phyloP scores from a whole-genome alignment of 192 early-diverging fungal genomes.

The Linnemannia exigua region DNA sequence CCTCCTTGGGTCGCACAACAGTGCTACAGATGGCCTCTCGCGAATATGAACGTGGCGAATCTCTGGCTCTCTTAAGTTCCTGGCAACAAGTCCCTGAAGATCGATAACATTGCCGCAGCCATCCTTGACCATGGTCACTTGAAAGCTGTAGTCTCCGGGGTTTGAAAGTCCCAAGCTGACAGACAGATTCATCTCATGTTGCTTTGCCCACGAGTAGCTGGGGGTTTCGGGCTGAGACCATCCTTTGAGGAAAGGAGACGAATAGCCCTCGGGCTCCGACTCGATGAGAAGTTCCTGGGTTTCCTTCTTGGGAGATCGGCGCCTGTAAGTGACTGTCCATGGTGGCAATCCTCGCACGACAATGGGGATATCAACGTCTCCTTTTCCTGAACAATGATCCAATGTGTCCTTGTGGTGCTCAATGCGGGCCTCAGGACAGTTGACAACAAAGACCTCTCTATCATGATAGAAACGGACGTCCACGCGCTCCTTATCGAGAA shows the following conservation, averaged over 20 bases:
- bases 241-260: conserved; percentile 38
- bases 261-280: conserved; percentile 36
- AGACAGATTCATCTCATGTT: conserved; percentile 48
- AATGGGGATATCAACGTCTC: conserved; percentile 42
- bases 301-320: conserved; percentile 6
- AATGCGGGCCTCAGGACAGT: conserved; percentile 39
- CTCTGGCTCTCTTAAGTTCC: conserved; percentile 34
- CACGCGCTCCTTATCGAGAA: conserved; percentile 37
- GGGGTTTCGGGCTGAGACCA: conserved; percentile 40
- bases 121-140: conserved; percentile 37
- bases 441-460: conserved; percentile 44
- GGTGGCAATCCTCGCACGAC: conserved; percentile 39
- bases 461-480: conserved; percentile 39
- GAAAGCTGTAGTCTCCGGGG: conserved; percentile 36
- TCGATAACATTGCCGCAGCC: conserved; percentile 45
- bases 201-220: conserved; percentile 41
- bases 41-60: conserved; percentile 48
- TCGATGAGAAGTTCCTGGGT: conserved; percentile 37
- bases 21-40: conserved; percentile 23
- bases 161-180: conserved; percentile 37
- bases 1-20: conserved; percentile 34
- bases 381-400: conserved; percentile 45
- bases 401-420: conserved; percentile 35
- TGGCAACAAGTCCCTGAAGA: conserved; percentile 23
- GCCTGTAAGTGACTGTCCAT: conserved; percentile 41